Evolutionary conservation across 2,329 filamentous ascomycete genomes (phyloP), one percentile per base, ranked within the genome.

Genomic region (Aureobasidium sp.): DNA sequence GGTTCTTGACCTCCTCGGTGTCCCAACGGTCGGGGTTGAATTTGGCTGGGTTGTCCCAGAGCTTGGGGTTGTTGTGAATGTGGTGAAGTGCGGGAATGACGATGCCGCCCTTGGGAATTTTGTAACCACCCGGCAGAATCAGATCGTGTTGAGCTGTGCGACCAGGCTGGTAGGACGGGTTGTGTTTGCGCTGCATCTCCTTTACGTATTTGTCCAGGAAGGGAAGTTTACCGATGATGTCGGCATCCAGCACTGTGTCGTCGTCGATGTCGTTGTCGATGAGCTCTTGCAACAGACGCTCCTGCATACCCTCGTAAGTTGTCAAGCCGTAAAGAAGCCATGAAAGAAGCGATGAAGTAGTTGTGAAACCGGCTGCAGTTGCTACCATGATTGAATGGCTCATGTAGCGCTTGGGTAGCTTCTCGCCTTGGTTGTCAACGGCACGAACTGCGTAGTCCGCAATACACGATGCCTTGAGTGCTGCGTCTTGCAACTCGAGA

Each of bases 21-120:
- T 79, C 78, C 84, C 84, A 86, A 2, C 84, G 73, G 62, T 85
- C 82, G 0, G 83, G 81, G 64, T 85, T 75, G 66, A 86, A 86
- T 0, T 74, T 73, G 1, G 74, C 69, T 0, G 83, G 84, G 66
- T 84, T 81, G 46, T 81, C 77, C 84, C 83, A 86, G 1, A 81
- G 60, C 2, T 71, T 72, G 0, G 79, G 74, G 70, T 84, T 84
- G 67, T 80, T 77, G 65, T 78, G 75, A 50, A 78, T 74, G 46
- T 72, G 69, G 54, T 74, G 73, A 0, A 78, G 69, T 0, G 79
- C 79, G 0, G 79, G 75, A 58, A 86, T 81, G 31, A 85, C 72
- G 33, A 85, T 73, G 0, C 75, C 67, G 64, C 77, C 80, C 57
- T 75, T 74, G 29, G 81, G 79, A 0, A 86, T 67, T 59, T 74